These are phyloP conservation scores for Suillus brevipes DNA, from an alignment of 768 basidiomycete species.

Conservation along the genomic window DNA sequence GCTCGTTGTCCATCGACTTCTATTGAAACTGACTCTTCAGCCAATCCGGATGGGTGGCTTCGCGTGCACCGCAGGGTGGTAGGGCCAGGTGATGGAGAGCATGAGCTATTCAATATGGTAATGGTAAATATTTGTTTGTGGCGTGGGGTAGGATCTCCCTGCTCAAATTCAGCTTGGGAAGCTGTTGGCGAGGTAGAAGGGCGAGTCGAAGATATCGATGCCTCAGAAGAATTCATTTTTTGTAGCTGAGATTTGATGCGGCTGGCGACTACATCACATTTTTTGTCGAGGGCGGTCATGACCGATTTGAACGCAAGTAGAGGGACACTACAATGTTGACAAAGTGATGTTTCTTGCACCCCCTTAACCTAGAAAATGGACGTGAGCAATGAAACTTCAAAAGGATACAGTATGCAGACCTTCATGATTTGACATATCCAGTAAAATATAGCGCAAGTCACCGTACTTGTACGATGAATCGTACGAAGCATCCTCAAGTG, in stretches of 20 bases:
- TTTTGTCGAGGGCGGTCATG: constrained; percentile 21
- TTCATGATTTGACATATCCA: constrained; percentile 45
- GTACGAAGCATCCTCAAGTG: constrained; percentile 15
- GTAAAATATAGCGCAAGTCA: constrained; percentile 44
- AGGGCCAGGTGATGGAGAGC: constrained; percentile 18
- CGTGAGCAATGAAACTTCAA: background rate
- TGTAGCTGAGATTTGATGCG: constrained; percentile 21
- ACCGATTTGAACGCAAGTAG: constrained; percentile 22
- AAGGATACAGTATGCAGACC: constrained; percentile 22
- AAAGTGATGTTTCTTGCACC: constrained; percentile 22
- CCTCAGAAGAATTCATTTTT: background rate
- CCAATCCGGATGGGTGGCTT: constrained; percentile 13
- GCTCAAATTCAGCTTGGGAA: constrained; percentile 19
- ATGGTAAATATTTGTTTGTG: background rate
- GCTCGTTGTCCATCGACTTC: constrained; percentile 26
- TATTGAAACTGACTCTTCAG: constrained; percentile 9
- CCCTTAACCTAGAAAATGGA: constrained; percentile 19
- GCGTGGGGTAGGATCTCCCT: constrained; percentile 8
- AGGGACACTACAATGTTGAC: constrained; percentile 18
- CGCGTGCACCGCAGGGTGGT: constrained; percentile 26
- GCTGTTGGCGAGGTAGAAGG: constrained; percentile 12
- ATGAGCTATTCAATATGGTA: background rate
- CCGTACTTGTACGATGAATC: constrained; percentile 19
- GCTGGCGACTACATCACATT: constrained; percentile 25
- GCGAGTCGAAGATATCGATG: background rate